Base-by-base conservation (phyloP, 106 monocot species). In the Cymbidium sinense region DNA sequence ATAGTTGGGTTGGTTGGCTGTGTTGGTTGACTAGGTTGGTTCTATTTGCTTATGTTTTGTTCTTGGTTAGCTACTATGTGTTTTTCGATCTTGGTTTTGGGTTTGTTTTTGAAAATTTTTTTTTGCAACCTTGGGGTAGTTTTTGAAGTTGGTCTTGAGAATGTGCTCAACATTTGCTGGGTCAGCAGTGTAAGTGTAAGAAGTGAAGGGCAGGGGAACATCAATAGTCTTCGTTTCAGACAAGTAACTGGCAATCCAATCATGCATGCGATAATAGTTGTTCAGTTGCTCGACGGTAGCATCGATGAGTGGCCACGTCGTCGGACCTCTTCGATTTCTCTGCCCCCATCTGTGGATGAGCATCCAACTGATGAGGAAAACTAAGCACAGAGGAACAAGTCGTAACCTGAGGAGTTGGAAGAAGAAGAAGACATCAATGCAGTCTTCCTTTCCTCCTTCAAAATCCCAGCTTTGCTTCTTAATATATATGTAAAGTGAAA, bases 191-290 rank as follows among this genome's bases (percentile, higher is more conserved):
- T 96, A 96, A 20, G 91, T 96, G 83, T 89, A 93, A 25, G 83
- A 79, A 11, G 78, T 91, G 84, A 89, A 93, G 0, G 89, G 93
- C 82, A 93, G 69, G 1, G 91, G 80, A 23, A 96, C 91, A 29
- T 77, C 76, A n/a, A 91, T 76, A 28, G 96, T 93, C 74, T 79
- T 87, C 11, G 80, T 84, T 27, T 80, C 79, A 15, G 93, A 75
- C 11, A 96, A 77, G 77, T 96, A 91, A n/a, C 69, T 82, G 25
- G 70, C 91, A 4, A 96, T 80, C 96, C 96, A 96, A 78, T 96
- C 96, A 72, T 96, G 96, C 96, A 96, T 96, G 37, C 84, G 76
- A 7, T 96, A 51, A 74, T 96, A 96, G 84, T 96, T 96, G 80
- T 75, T 86, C 13, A 96, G 80, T 44, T 85, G 89, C 35, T 96